These are phyloP conservation scores for Chloris gayana DNA, from an alignment of 176 grass and related monocot species.

Conservation along the genomic window DNA sequence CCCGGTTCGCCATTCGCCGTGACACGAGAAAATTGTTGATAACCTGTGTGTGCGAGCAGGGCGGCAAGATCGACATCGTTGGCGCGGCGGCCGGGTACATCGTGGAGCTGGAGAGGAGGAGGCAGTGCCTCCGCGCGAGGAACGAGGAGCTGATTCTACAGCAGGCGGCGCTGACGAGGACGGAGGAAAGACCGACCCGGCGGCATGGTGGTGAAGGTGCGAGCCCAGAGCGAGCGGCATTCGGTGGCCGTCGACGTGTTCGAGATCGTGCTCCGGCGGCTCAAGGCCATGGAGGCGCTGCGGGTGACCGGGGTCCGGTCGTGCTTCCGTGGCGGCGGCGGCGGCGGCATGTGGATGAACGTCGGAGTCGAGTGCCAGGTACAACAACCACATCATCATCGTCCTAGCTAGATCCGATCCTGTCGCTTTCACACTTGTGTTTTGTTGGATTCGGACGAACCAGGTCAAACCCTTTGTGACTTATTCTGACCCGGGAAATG, in stretches of 20 bases:
- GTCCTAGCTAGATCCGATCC: too few species aligned
- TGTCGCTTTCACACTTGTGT: neutral
- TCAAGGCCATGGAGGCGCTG: slow-evolving; percentile 43
- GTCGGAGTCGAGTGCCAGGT: slow-evolving; percentile 35
- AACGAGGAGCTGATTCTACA: slow-evolving; percentile 31
- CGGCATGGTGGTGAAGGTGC: slow-evolving; percentile 41
- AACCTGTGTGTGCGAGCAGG: neutral
- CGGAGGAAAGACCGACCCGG: neutral
- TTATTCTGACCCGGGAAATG: neutral
- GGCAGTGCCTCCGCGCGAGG: slow-evolving; percentile 27
- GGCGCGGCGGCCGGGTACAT: slow-evolving; percentile 35
- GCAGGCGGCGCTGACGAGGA: neutral
- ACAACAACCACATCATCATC: too few species aligned
- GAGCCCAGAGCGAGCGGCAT: neutral
- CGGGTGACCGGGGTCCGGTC: slow-evolving; percentile 42
- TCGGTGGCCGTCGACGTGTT: slow-evolving; percentile 10
- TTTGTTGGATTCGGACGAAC: neutral
- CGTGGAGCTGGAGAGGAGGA: slow-evolving; percentile 38
- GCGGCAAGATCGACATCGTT: slow-evolving; percentile 44
- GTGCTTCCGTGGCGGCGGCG: neutral
- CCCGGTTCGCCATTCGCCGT: too few species aligned
- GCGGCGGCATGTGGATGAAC: slow-evolving; percentile 34
- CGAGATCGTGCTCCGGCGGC: slow-evolving; percentile 35
- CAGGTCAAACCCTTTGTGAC: neutral
- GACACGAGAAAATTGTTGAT: neutral